phyloP scores from a whole-genome alignment of 2,329 filamentous ascomycete species.

The Cladosporium sp. region DNA sequence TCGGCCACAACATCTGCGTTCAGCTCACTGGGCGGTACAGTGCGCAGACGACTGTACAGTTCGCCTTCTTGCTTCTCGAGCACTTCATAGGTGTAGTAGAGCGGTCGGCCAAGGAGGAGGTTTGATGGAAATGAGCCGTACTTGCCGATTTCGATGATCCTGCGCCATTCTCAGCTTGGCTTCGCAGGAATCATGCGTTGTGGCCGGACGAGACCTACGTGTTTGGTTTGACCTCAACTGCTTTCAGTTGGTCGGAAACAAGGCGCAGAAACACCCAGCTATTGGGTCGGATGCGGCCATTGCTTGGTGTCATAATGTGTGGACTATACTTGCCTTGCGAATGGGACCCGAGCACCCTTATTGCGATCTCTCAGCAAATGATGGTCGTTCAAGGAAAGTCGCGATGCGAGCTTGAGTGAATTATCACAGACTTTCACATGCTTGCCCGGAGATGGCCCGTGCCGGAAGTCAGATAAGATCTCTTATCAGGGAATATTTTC shows the following conservation, averaged over 20 bases:
- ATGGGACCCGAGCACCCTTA: too few relatives aligned
- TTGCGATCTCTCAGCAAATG: too few relatives aligned
- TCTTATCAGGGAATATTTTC: neutral
- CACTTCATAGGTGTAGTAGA: constrained; percentile 86
- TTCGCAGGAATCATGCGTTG: constrained; percentile 28
- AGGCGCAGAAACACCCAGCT: constrained; percentile 49
- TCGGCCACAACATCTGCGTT: constrained; percentile 71
- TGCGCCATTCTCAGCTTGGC: constrained; percentile 41
- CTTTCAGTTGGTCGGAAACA: constrained; percentile 55
- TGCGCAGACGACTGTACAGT: constrained; percentile 64
- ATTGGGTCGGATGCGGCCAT: constrained; percentile 10
- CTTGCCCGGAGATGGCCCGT: neutral
- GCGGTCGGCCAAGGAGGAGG: constrained; percentile 84
- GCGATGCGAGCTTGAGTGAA: too few relatives aligned
- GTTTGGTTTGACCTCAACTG: constrained; percentile 58
- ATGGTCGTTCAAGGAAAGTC: too few relatives aligned
- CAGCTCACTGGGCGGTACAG: constrained; percentile 76
- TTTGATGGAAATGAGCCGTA: constrained; percentile 89
- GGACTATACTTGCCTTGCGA: too few relatives aligned
- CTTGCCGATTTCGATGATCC: constrained; percentile 84
- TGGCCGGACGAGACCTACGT: constrained; percentile 50
- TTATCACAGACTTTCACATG: neutral
- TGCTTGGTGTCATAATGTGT: constrained; percentile 1
- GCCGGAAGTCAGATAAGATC: neutral
- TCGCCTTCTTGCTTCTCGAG: constrained; percentile 65